These are phyloP conservation scores for Myxozyma udenii DNA, from an alignment of 805 yeast species.

Conservation along the genomic window DNA sequence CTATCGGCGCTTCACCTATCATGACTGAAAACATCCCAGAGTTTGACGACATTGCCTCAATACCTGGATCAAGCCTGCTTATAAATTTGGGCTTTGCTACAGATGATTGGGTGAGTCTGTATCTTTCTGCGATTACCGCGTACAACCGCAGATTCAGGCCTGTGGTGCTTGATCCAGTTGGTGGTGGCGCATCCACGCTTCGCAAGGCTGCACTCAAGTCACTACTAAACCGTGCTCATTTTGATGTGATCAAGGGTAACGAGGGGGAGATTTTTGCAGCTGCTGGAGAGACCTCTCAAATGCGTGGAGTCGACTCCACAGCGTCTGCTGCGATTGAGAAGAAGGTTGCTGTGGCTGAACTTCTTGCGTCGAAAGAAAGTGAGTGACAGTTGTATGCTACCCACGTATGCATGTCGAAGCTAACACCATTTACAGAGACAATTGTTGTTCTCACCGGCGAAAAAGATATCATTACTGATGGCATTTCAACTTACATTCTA, in stretches of 20 bases:
- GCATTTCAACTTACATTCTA: constrained; percentile 39
- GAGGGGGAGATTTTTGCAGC: constrained; percentile 69
- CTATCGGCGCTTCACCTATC: constrained; percentile 81
- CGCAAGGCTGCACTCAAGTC: constrained; percentile 50
- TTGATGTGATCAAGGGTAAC: constrained; percentile 75
- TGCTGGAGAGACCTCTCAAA: constrained; percentile 49
- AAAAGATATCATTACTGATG: constrained; percentile 51
- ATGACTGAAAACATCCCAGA: constrained; percentile 77
- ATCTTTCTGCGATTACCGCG: constrained; percentile 51
- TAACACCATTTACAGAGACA: constrained; percentile 35
- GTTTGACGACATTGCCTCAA: constrained; percentile 58
- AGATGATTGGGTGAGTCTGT: constrained; percentile 42
- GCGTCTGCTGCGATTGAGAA: constrained; percentile 45
- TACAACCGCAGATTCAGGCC: constrained; percentile 60
- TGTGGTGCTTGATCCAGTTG: constrained; percentile 88
- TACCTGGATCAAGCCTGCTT: constrained; percentile 56
- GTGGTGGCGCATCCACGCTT: constrained; percentile 72
- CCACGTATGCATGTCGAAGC: constrained; percentile 17
- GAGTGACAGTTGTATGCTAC: background rate
- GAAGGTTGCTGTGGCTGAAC: constrained; percentile 28
- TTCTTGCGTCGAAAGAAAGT: constrained; percentile 23
- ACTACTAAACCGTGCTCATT: constrained; percentile 55
- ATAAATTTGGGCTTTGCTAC: constrained; percentile 75
- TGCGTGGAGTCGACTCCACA: constrained; percentile 69
- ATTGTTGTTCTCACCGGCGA: constrained; percentile 73